A percentile compares a stretch with the other conserved stretches of the same genome.
phyloP scores from a whole-genome alignment of 2,329 filamentous ascomycete species.

The Acrocalymma vagum region DNA sequence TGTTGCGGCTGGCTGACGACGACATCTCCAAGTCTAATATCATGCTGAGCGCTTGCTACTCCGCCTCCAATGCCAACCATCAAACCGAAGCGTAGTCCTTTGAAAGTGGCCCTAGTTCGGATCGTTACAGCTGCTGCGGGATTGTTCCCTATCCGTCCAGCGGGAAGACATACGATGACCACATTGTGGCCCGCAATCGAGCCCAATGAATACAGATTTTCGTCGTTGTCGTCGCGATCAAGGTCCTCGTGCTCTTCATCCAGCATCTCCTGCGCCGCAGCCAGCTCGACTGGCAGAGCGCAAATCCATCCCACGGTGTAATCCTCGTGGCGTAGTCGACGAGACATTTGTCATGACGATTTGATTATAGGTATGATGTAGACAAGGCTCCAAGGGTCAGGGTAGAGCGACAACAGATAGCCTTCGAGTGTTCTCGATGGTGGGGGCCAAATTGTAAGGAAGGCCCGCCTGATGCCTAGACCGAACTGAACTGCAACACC shows the following conservation, averaged over 20 bases:
- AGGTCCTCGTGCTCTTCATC: constrained; percentile 20
- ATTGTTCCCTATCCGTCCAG: constrained; percentile 36
- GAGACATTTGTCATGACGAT: no score
- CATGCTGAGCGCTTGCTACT: constrained; percentile 34
- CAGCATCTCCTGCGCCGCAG: no score
- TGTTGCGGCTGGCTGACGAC: neutral
- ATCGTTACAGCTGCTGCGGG: constrained; percentile 36
- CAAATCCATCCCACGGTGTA: constrained; percentile 45
- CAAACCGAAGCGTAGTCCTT: constrained; percentile 35
- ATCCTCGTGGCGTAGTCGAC: no score
- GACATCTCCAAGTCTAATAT: constrained; percentile 31
- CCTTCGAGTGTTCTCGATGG: no score
- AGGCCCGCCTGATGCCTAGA: no score
- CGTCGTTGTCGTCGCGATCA: constrained; percentile 23
- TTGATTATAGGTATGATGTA: no score
- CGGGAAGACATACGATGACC: constrained; percentile 36
- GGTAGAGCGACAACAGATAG: no score
- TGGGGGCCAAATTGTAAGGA: no score
- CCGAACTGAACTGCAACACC: no score
- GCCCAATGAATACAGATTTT: constrained; percentile 30
- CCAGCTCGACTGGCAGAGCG: constrained; percentile 38
- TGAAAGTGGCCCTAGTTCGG: constrained; percentile 37
- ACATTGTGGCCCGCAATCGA: constrained; percentile 41
- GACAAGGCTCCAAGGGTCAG: no score
- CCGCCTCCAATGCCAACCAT: constrained; percentile 45